Percentiles rank a stretch among this genome's conserved stretches.
These are phyloP conservation scores for Euptelea pleiosperma DNA, from an alignment of 164 flowering plant genomes.

Conservation along the genomic window DNA sequence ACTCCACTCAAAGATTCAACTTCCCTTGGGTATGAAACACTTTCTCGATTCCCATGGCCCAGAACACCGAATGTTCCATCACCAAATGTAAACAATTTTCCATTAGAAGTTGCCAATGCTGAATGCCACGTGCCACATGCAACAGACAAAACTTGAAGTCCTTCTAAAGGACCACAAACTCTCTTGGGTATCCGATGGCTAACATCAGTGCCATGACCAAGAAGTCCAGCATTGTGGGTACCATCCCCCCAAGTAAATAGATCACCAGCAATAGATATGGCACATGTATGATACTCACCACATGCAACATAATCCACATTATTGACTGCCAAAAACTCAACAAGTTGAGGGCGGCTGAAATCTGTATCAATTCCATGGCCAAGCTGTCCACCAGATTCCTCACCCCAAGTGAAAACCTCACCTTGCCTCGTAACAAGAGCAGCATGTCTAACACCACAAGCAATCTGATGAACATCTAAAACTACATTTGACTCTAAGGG, in stretches of 20 bases:
- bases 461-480: conserved; percentile 80
- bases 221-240: conserved; percentile 62
- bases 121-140: conserved; percentile 90
- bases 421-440: conserved; percentile 90
- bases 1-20: conserved; percentile 54
- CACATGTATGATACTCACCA: conserved; percentile 90
- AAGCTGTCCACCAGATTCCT: conserved; percentile 82
- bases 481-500: conserved; percentile 76
- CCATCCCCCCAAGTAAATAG: conserved; percentile 89
- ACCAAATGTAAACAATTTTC: conserved; percentile 73
- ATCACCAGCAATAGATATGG: conserved; percentile 64
- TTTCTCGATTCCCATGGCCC: conserved; percentile 83
- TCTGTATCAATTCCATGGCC: conserved; percentile 74
- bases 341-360: conserved; percentile 60
- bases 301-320: conserved; percentile 69
- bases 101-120: conserved; percentile 61
- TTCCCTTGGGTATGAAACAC: conserved; percentile 57
- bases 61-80: conserved; percentile 80
- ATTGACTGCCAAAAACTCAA: conserved; percentile 55
- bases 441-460: conserved; percentile 79
- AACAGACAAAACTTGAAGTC: conserved; percentile 64
- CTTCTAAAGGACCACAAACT: conserved; percentile 69
- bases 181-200: conserved; percentile 88
- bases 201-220: conserved; percentile 65
- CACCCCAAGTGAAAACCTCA: conserved; percentile 96